phyloP scores from a whole-genome alignment of 176 grass and related monocot species.

The Poa pratensis region DNA sequence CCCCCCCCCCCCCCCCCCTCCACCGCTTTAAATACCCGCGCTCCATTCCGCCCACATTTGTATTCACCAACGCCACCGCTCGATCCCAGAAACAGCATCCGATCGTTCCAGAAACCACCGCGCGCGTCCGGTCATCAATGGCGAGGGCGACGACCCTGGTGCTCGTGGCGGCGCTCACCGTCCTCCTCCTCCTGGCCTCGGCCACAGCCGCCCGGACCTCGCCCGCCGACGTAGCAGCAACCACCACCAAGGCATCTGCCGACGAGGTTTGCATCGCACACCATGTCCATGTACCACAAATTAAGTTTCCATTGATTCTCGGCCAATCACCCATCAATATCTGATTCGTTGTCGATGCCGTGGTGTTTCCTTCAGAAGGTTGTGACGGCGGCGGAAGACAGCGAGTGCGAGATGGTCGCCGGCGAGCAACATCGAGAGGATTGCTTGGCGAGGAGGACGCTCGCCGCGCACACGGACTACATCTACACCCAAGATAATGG shows the following conservation, averaged over 20 bases:
- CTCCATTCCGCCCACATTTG: background rate
- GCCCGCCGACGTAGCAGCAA: background rate
- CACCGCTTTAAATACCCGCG: background rate
- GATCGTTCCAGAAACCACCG: background rate
- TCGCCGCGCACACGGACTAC: slow-evolving; percentile 77
- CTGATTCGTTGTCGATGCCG: background rate
- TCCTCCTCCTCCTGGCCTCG: slow-evolving; percentile 43
- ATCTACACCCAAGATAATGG: slow-evolving; percentile 77
- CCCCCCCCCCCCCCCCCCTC: background rate
- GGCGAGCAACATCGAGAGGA: slow-evolving; percentile 48
- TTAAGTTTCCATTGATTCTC: background rate
- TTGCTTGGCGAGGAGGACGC: slow-evolving; percentile 66
- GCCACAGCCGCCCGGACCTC: slow-evolving; percentile 24
- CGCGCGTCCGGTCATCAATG: background rate
- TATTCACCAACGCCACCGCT: background rate
- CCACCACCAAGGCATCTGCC: background rate
- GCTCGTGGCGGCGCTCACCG: slow-evolving; percentile 38
- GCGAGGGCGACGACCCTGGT: slow-evolving; percentile 28
- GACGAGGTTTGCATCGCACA: background rate
- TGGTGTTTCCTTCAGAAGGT: background rate
- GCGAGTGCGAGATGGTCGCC: slow-evolving; percentile 43
- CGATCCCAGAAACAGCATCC: background rate
- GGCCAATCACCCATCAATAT: background rate
- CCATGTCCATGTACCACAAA: too few relatives aligned
- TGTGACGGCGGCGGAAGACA: background rate